A percentile compares a stretch with the other conserved stretches of the same genome.
phyloP scores from a whole-genome alignment of 208 protist genomes.

The Leishmania aethiopica region DNA sequence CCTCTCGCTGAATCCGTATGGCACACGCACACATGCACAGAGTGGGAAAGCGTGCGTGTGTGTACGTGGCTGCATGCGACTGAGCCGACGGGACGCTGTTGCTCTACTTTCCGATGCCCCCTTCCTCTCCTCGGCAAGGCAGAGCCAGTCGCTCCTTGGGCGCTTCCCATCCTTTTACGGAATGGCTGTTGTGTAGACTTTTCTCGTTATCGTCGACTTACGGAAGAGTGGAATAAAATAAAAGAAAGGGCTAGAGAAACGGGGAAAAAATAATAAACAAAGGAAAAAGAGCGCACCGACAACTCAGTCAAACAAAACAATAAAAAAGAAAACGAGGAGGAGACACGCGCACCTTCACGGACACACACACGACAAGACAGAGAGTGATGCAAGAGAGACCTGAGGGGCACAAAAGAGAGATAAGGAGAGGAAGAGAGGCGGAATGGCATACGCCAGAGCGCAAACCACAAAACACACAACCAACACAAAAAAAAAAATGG shows the following conservation, averaged over 20 bases:
- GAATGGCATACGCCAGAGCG: neutral
- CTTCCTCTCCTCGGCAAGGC: neutral
- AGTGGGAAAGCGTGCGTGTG: neutral
- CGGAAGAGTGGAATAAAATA: neutral
- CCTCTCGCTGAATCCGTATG: neutral
- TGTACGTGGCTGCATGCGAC: neutral
- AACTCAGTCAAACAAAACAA: neutral
- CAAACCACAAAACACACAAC: neutral
- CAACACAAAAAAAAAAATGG: neutral
- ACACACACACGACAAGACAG: neutral
- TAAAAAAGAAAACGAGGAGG: neutral
- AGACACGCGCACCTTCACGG: neutral
- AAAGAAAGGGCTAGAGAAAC: neutral
- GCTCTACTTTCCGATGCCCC: neutral
- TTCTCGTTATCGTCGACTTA: constrained; percentile 6
- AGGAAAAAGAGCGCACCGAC: neutral
- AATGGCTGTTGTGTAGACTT: neutral
- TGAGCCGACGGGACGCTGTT: neutral
- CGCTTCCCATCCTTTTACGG: neutral
- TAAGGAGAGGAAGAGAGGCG: neutral
- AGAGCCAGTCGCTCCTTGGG: neutral
- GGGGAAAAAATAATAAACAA: neutral
- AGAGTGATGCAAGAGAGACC: neutral
- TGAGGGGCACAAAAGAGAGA: neutral
- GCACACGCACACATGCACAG: neutral